These are phyloP conservation scores for Colletotrichum sp. DNA, from an alignment of 2,329 filamentous ascomycete genomes.

Conservation along the genomic window DNA sequence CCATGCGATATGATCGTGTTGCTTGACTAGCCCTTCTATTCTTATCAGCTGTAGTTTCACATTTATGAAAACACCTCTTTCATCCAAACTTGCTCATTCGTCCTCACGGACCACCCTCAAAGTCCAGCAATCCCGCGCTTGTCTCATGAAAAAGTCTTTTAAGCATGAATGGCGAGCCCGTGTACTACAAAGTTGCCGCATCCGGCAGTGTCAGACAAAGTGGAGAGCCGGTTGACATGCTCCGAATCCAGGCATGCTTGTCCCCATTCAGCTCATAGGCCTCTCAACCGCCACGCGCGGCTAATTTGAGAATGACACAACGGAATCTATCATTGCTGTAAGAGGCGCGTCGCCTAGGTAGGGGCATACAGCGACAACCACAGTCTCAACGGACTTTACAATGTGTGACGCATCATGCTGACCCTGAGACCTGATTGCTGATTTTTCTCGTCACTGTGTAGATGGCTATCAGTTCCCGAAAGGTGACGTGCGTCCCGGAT, in stretches of 20 bases:
- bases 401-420: background rate
- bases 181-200: background rate
- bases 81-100: background rate
- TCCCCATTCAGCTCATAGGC: background rate
- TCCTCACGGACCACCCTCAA: background rate
- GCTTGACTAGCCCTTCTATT: background rate
- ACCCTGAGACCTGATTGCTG: background rate
- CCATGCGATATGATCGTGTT: background rate
- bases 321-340: fast-evolving
- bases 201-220: background rate
- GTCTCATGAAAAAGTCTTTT: background rate
- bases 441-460: too few species aligned
- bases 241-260: background rate
- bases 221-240: background rate
- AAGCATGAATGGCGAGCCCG: background rate
- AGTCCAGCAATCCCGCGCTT: background rate
- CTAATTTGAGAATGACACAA: background rate
- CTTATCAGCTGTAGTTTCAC: background rate
- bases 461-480: too few species aligned
- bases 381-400: fast-evolving
- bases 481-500: too few species aligned
- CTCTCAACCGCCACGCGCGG: background rate
- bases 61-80: background rate
- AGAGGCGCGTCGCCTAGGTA: fast-evolving
- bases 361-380: fast-evolving